phyloP scores from a whole-genome alignment of 2,329 filamentous ascomycete species.

The Stagonosporopsis cucurbitacearum region DNA sequence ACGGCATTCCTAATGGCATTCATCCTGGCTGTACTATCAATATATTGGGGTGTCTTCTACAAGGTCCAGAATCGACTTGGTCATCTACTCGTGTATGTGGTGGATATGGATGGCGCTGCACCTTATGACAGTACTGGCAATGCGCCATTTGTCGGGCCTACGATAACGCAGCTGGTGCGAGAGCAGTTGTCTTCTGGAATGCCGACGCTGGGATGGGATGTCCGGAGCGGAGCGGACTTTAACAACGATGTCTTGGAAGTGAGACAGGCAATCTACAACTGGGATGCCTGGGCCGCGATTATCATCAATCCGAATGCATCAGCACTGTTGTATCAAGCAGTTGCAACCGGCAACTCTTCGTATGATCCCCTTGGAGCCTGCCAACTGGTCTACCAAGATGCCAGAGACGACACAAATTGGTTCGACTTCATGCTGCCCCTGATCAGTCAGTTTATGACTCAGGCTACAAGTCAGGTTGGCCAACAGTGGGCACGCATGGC shows the following conservation, averaged over 20 bases:
- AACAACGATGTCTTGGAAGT: conserved; percentile 63
- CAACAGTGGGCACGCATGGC: conserved; percentile 52
- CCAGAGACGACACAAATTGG: conserved; percentile 64
- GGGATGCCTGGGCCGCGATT: conserved; percentile 66
- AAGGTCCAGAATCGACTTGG: conserved; percentile 53
- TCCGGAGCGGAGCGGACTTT: conserved; percentile 59
- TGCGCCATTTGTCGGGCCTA: conserved; percentile 63
- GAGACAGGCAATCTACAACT: conserved; percentile 65
- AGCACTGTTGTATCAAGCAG: conserved; percentile 61
- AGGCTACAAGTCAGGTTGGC: conserved; percentile 59
- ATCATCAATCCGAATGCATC: conserved; percentile 70
- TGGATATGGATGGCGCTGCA: conserved; percentile 67
- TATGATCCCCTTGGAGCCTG: conserved; percentile 67
- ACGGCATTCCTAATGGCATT: conserved; percentile 62
- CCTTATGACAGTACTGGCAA: conserved; percentile 56
- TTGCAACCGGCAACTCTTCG: conserved; percentile 61
- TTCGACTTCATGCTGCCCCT: conserved; percentile 61
- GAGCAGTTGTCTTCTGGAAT: conserved; percentile 50
- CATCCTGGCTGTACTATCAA: conserved; percentile 62
- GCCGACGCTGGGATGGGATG: conserved; percentile 58
- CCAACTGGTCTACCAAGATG: conserved; percentile 62
- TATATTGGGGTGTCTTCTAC: conserved; percentile 68
- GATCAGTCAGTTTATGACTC: conserved; percentile 55
- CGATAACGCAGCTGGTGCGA: conserved; percentile 56
- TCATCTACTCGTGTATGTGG: conserved; percentile 62